Evolutionary conservation across 108 stramenopile species (phyloP).

Genomic region (Discostella pseudostelligera): DNA sequence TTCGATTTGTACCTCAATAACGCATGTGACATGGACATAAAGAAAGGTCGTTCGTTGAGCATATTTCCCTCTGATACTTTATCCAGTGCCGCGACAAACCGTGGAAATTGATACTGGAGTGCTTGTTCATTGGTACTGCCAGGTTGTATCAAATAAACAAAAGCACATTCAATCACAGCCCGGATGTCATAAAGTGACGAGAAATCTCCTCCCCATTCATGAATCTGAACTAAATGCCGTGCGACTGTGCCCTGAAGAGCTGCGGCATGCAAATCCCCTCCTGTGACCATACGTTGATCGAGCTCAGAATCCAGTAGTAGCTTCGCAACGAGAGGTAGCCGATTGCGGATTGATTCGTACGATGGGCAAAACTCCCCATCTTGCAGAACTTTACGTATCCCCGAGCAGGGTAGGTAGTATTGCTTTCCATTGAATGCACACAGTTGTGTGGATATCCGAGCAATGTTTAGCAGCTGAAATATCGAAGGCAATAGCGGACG

Average conservation of each 20-base stretch:
- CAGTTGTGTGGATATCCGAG: constrained; percentile 69
- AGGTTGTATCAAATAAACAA: constrained; percentile 68
- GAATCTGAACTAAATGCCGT: constrained; percentile 18
- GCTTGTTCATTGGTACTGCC: constrained; percentile 73
- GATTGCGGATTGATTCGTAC: constrained; percentile 59
- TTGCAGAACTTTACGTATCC: constrained; percentile 35
- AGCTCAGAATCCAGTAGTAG: constrained; percentile 73
- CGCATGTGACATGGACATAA: constrained; percentile 63
- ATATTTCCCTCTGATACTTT: constrained; percentile 51
- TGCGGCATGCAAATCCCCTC: constrained; percentile 71
- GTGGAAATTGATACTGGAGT: constrained; percentile 61
- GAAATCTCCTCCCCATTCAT: constrained; percentile 39
- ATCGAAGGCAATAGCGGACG: constrained; percentile 69
- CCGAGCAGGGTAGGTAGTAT: constrained; percentile 65
- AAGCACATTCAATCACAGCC: constrained; percentile 64
- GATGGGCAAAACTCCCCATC: constrained; percentile 50
- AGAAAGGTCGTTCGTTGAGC: constrained; percentile 66
- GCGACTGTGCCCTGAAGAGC: constrained; percentile 32
- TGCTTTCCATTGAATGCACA: constrained; percentile 70
- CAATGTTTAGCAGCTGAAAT: constrained; percentile 79
- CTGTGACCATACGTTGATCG: constrained; percentile 56
- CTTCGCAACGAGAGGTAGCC: constrained; percentile 60
- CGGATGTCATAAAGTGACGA: constrained; percentile 52
- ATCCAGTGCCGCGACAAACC: constrained; percentile 63
- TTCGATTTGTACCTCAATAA: constrained; percentile 75